A percentile compares a stretch with the other conserved stretches of the same genome.
These are phyloP conservation scores for Smittium culicis DNA, from an alignment of 371 early-diverging fungal species.

Conservation along the genomic window DNA sequence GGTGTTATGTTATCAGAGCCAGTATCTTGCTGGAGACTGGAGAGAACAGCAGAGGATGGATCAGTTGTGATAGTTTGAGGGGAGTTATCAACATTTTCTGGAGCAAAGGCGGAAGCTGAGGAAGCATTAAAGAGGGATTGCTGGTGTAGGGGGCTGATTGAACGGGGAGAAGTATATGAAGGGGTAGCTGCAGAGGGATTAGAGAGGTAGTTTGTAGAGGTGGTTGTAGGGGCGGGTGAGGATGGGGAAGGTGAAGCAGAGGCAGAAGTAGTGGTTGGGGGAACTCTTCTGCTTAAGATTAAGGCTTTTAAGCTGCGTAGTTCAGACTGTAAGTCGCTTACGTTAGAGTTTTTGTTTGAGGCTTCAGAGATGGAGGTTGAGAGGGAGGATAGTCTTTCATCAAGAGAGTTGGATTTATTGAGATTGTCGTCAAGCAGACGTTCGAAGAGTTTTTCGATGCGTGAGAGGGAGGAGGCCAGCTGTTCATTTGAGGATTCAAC, in stretches of 20 bases:
- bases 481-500: conserved; percentile 56
- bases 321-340: conserved; percentile 80
- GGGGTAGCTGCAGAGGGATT: neutral
- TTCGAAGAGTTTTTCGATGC: conserved; percentile 48
- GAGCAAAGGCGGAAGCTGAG: neutral
- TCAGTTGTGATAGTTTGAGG: neutral
- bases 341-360: conserved; percentile 53
- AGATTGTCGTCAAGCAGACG: conserved; percentile 39
- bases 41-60: neutral
- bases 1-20: neutral
- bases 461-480: conserved; percentile 50
- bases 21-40: neutral
- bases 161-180: neutral
- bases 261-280: conserved; percentile 15
- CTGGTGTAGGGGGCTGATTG: neutral
- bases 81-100: neutral
- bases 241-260: conserved; percentile 21
- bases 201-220: conserved; percentile 13
- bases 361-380: conserved; percentile 57
- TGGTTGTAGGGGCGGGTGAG: conserved; percentile 29
- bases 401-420: conserved; percentile 51
- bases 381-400: conserved; percentile 54
- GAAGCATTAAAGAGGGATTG: neutral
- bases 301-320: conserved; percentile 81
- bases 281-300: conserved; percentile 56